phyloP scores from a whole-genome alignment of 2,329 filamentous ascomycete genomes.

The Fusarium zealandicum region DNA sequence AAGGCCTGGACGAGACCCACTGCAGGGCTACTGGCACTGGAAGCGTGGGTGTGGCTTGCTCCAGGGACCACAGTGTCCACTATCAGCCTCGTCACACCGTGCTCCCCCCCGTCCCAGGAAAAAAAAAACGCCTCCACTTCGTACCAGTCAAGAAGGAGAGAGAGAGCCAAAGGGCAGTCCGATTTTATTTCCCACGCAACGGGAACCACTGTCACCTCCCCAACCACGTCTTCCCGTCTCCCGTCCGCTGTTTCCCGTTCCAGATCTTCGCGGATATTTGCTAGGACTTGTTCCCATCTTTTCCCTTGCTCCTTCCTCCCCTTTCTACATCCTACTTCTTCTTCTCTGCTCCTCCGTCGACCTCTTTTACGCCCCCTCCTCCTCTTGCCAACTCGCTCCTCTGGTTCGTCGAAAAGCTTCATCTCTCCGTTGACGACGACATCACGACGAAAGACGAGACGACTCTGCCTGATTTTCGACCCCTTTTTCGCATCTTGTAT shows the following conservation, averaged over 20 bases:
- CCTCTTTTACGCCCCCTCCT: slow-evolving; percentile 12
- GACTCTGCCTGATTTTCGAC: slow-evolving; percentile 7
- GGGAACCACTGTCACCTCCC: slow-evolving; percentile 41
- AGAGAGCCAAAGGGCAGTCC: slow-evolving; percentile 1
- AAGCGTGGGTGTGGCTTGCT: slow-evolving; percentile 12
- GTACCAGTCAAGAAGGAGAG: not conserved
- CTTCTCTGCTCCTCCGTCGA: slow-evolving; percentile 16
- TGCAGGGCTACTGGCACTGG: not conserved
- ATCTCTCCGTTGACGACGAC: slow-evolving; percentile 30
- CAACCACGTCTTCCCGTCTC: slow-evolving; percentile 39
- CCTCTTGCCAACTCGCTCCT: slow-evolving; percentile 11
- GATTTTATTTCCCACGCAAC: slow-evolving; percentile 32
- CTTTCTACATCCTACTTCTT: slow-evolving; percentile 20
- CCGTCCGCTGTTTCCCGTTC: slow-evolving; percentile 39
- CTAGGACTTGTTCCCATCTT: slow-evolving; percentile 26
- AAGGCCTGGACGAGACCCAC: slow-evolving; percentile 16
- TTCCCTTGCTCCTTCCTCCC: slow-evolving; percentile 27
- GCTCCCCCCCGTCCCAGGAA: slow-evolving; percentile 8
- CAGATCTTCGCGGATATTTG: slow-evolving; percentile 39
- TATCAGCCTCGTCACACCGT: slow-evolving; percentile 7
- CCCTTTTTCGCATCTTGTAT: slow-evolving; percentile 15
- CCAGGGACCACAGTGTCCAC: slow-evolving; percentile 24
- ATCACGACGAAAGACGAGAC: slow-evolving; percentile 28
- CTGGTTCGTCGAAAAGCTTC: slow-evolving; percentile 25
- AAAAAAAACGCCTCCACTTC: slow-evolving; percentile 38